Evolutionary conservation across 371 early-diverging fungal genomes (phyloP).

Genomic region (Syncephalastrum contaminatum): DNA sequence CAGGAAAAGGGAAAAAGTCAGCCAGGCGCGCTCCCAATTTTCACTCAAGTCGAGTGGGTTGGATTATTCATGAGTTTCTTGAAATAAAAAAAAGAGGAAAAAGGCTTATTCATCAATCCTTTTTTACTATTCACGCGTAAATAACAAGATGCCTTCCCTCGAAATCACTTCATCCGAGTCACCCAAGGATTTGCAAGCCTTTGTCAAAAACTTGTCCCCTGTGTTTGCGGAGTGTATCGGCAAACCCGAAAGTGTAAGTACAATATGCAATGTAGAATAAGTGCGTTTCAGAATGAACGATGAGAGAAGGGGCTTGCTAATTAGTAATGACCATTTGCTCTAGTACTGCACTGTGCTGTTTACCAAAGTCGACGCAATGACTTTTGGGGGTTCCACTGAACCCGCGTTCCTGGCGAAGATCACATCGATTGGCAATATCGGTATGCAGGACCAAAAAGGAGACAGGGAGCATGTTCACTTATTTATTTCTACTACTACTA

Average conservation of each 20-base stretch:
- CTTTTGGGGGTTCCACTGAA: conserved; percentile 32
- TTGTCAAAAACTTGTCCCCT: conserved; percentile 29
- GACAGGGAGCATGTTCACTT: neutral
- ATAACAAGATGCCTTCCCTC: conserved; percentile 40
- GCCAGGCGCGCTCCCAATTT: too few relatives aligned
- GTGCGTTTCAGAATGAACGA: neutral
- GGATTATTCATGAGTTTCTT: too few relatives aligned
- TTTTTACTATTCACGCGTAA: neutral
- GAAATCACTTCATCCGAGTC: conserved; percentile 35
- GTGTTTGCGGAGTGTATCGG: conserved; percentile 43
- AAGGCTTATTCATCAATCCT: too few relatives aligned
- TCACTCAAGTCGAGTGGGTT: too few relatives aligned
- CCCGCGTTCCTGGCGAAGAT: conserved; percentile 42
- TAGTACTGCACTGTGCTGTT: conserved; percentile 49
- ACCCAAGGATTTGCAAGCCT: conserved; percentile 38
- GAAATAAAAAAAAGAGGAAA: too few relatives aligned
- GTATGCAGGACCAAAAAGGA: conserved; percentile 15
- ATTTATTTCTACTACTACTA: neutral
- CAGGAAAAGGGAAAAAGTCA: too few relatives aligned
- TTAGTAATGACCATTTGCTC: neutral
- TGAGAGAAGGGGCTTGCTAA: neutral
- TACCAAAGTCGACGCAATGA: conserved; percentile 29
- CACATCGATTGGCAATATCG: conserved; percentile 43
- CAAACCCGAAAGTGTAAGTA: conserved; percentile 64
- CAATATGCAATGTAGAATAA: conserved; percentile 40